Evolutionary conservation across 2,329 filamentous ascomycete species (phyloP), one percentile per base, ranked within the genome.

Genomic region (Xylaria sp.): DNA sequence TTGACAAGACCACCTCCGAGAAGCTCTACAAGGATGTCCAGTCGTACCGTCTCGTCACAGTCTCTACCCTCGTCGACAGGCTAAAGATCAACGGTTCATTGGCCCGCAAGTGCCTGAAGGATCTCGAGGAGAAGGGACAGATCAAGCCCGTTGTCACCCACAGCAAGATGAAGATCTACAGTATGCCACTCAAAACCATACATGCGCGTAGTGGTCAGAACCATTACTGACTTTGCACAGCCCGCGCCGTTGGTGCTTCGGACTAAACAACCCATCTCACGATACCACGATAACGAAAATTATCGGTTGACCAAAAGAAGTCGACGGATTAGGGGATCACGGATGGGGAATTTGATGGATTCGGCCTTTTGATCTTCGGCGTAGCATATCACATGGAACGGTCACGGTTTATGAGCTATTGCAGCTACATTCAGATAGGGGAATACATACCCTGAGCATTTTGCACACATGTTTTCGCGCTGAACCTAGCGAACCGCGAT

Each of bases 21-120:
- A 97, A 96, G 88, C 93, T 99, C 82, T 91, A 97, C 88, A 99
- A 99, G 88, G 95, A 99, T 89, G 96, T 99, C 77, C 95, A 98
- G 84, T 97, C 95, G 71, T 99, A 98, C 91, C 93, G 95, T 79
- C 93, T 99, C 82, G 93, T 99, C 85, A 98, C 95, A 79, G 91
- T 98, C 78, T 94, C 95, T 78, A 94, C 92, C 76, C 93, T 99
- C 78, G 95, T 99, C 88, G 95, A 99, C 85, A 90, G 95, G 83
- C 89, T 99, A 83, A 99, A 99, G 93, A 96, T 99, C 88, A 99
- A 99, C 87, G 96, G 95, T 79, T 97, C 92, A 75, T 86, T 99
- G 78, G 95, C 95, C 74, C 90, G 95, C 78, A 85, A 87, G 84
- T 94, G 92, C 82, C 86, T 98, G 73, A 85, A 85, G 79, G 94